phyloP scores from a whole-genome alignment of 495 filamentous ascomycete species.

The Thermochaetoides thermophila region DNA sequence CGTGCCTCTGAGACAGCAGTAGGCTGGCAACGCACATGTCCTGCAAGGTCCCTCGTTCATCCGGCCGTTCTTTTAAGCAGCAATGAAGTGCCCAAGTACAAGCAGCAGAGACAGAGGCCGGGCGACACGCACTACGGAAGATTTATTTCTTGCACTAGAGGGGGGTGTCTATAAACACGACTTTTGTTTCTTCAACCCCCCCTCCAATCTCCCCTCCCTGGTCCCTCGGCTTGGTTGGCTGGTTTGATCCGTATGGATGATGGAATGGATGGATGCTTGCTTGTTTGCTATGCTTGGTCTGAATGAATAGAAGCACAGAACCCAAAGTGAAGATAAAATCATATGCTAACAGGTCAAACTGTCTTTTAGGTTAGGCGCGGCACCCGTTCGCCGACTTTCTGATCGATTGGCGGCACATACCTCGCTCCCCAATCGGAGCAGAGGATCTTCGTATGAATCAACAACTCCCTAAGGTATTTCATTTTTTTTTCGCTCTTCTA shows the following conservation, averaged over 20 bases:
- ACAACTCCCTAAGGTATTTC: constrained; percentile 33
- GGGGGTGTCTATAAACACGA: too few relatives aligned
- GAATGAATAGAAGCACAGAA: not conserved
- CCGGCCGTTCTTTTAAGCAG: constrained; percentile 2
- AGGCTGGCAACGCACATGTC: not conserved
- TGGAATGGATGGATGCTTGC: too few relatives aligned
- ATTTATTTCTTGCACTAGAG: too few relatives aligned
- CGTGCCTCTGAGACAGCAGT: constrained; percentile 8
- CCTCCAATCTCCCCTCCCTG: not conserved
- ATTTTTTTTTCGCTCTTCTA: constrained; percentile 2
- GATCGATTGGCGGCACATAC: constrained; percentile 14
- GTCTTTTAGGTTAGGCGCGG: too few relatives aligned
- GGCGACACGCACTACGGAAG: too few relatives aligned
- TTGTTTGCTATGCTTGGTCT: too few relatives aligned
- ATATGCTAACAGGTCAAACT: too few relatives aligned
- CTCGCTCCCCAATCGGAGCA: constrained; percentile 25
- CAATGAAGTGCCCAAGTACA: too few relatives aligned
- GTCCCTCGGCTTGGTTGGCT: not conserved
- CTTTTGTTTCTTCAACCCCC: too few relatives aligned
- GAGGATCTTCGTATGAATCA: constrained; percentile 34
- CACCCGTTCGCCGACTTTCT: constrained; percentile 9
- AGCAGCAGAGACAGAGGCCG: too few relatives aligned
- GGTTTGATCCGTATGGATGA: too few relatives aligned
- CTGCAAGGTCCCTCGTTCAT: not conserved
- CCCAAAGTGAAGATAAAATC: not conserved